Conservation (phyloP, 2,329 filamentous ascomycete species). For the Ophiosphaerella korrae region DNA sequence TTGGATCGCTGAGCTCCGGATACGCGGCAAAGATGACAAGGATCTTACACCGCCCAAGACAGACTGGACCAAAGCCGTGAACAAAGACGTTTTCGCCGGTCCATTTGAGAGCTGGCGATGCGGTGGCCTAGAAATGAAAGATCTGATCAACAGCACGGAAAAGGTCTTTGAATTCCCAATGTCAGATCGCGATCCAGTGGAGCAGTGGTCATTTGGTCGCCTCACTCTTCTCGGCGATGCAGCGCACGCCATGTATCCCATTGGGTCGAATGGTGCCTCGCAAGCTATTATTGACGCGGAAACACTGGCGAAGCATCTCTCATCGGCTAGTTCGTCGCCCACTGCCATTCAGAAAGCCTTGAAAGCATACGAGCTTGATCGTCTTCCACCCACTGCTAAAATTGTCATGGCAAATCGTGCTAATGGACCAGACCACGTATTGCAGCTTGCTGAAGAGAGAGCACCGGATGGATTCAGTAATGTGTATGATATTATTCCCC, state of each 20-base stretch:
- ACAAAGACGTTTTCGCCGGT: constrained; percentile 48
- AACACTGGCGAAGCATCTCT: constrained; percentile 43
- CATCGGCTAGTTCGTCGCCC: constrained; percentile 23
- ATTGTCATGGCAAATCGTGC: constrained; percentile 55
- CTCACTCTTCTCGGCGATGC: constrained; percentile 50
- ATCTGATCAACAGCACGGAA: constrained; percentile 50
- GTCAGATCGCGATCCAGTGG: constrained; percentile 52
- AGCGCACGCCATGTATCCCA: constrained; percentile 52
- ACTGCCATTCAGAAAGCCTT: constrained; percentile 39
- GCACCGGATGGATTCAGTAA: constrained; percentile 48
- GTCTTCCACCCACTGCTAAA: constrained; percentile 51
- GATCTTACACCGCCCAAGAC: constrained; percentile 53
- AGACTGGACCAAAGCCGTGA: constrained; percentile 52
- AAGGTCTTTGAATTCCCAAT: constrained; percentile 55
- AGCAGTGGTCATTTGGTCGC: constrained; percentile 45
- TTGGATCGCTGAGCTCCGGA: constrained; percentile 55
- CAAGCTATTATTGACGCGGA: constrained; percentile 55
- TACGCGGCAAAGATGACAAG: constrained; percentile 49
- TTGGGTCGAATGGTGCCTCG: constrained; percentile 52
- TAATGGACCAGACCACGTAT: constrained; percentile 54
- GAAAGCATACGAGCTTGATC: constrained; percentile 46
- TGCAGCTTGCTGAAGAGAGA: constrained; percentile 53
- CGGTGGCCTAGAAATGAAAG: constrained; percentile 50
- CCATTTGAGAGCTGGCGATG: constrained; percentile 51
- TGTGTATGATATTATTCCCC: constrained; percentile 49